Conservation (phyloP, 1,284 basidiomycete genomes). For the Malassezia psittaci region DNA sequence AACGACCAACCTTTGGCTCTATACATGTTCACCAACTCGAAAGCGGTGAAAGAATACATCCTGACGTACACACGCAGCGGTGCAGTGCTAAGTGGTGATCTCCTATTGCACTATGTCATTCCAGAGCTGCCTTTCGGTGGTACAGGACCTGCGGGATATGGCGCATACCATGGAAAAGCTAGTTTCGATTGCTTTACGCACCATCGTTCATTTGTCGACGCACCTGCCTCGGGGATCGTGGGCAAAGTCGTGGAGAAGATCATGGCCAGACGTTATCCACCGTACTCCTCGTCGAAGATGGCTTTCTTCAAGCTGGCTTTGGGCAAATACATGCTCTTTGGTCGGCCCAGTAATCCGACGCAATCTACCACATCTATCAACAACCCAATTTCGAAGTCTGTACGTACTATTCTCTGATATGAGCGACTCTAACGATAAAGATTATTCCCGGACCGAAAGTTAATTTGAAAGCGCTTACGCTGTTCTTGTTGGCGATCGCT, state of each 20-base stretch:
- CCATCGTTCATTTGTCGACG: constrained; percentile 50
- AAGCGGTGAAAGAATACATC: constrained; percentile 56
- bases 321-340: constrained; percentile 22
- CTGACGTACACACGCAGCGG: constrained; percentile 37
- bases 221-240: constrained; percentile 48
- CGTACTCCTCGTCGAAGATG: constrained; percentile 37
- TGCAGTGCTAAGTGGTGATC: constrained; percentile 26
- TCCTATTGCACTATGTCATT: constrained; percentile 52
- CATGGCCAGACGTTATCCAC: constrained; percentile 48
- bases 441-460: no score
- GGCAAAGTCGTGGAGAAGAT: constrained; percentile 43
- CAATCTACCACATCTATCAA: constrained; percentile 20
- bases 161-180: constrained; percentile 51
- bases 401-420: neutral
- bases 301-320: constrained; percentile 26
- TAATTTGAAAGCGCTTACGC: neutral
- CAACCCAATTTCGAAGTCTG: constrained; percentile 4
- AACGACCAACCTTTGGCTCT: constrained; percentile 65
- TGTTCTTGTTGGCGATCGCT: neutral
- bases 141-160: constrained; percentile 51
- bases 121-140: constrained; percentile 55
- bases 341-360: constrained; percentile 33
- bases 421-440: neutral
- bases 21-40: constrained; percentile 63
- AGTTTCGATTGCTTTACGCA: constrained; percentile 54